Conservation (phyloP, 805 yeast species). For the Candida sithepensis region DNA sequence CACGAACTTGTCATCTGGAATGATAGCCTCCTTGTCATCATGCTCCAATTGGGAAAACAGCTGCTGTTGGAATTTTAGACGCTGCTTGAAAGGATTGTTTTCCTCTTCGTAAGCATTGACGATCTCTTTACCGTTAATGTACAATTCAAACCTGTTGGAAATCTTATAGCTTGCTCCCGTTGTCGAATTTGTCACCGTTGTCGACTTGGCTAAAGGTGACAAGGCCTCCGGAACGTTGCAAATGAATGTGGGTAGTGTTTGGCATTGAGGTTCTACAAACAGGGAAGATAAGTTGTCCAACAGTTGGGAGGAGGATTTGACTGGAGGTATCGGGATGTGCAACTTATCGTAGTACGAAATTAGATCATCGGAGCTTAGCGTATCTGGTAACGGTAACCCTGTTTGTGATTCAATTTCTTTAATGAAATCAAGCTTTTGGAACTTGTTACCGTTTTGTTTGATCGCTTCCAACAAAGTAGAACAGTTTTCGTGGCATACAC, state of each 20-base stretch:
- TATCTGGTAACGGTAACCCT: constrained; percentile 45
- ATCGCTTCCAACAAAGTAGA: constrained; percentile 12
- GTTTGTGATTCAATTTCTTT: constrained; percentile 55
- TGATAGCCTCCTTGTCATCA: constrained; percentile 57
- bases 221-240: constrained; percentile 78
- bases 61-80: constrained; percentile 59
- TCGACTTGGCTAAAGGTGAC: constrained; percentile 86
- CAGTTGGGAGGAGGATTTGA: constrained; percentile 52
- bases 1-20: constrained; percentile 72
- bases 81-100: constrained; percentile 76
- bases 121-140: constrained; percentile 74
- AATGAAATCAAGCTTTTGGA: constrained; percentile 58
- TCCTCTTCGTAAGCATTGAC: constrained; percentile 97
- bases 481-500: constrained; percentile 24
- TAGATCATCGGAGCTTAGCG: constrained; percentile 38
- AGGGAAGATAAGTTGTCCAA: constrained; percentile 60
- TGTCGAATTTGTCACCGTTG: constrained; percentile 12
- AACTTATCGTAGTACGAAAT: constrained; percentile 36
- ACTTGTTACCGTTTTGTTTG: constrained; percentile 21
- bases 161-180: constrained; percentile 34
- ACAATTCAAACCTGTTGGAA: constrained; percentile 80
- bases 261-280: constrained; percentile 64
- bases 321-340: constrained; percentile 33
- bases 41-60: constrained; percentile 41
- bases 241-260: constrained; percentile 61